A percentile compares a stretch with the other conserved stretches of the same genome.
Conservation (phyloP, 768 basidiomycete species). For the Russula earlei region DNA sequence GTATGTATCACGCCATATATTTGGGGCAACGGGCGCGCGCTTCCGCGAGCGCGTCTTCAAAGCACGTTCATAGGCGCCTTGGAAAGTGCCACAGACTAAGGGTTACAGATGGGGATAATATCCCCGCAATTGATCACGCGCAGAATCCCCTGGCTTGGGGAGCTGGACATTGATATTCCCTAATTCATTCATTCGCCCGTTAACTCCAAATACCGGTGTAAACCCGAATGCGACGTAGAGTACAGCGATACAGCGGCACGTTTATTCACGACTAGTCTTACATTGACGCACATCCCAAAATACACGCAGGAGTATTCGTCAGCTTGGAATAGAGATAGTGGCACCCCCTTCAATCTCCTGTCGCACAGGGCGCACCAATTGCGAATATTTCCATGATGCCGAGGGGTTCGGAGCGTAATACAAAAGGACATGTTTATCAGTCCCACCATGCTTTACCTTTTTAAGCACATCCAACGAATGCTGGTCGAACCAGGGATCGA, state of each 20-base stretch:
- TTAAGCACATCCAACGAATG: background rate
- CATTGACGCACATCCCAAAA: background rate
- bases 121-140: background rate
- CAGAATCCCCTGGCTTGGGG: background rate
- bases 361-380: background rate
- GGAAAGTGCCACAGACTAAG: conserved; percentile 1
- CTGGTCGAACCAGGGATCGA: background rate
- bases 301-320: background rate
- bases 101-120: conserved; percentile 8
- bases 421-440: background rate
- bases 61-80: conserved; percentile 21
- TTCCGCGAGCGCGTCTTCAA: conserved; percentile 42
- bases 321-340: background rate
- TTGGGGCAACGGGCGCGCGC: conserved; percentile 42
- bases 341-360: background rate
- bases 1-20: conserved; percentile 82
- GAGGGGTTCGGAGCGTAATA: background rate
- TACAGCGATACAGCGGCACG: background rate
- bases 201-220: background rate
- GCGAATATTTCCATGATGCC: background rate
- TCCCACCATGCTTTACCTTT: conserved; percentile 5
- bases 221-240: background rate
- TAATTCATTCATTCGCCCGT: background rate
- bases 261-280: background rate
- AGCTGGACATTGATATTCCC: background rate